Evolutionary conservation across 352 stramenopile genomes (phyloP), one percentile per base, ranked within the genome.

Genomic region (Phytopythium boreale): DNA sequence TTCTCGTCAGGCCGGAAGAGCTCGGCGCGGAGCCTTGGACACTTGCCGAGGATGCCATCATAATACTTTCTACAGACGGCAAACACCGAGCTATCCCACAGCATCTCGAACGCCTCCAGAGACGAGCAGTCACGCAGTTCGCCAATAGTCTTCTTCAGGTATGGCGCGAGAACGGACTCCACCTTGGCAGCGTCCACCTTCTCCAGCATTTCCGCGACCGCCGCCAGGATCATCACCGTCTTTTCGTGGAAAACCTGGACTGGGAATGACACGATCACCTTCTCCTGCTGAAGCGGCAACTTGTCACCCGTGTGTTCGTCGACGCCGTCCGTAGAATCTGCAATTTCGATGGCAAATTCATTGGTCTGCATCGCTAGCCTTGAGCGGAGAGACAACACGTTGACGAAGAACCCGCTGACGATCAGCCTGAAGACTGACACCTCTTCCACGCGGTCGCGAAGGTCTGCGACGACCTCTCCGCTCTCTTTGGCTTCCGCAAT

Each of bases 231-330:
- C 81, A 88, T 88, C 26, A 56, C 66, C 24, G 61, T 72, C 63
- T 90, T 91, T 43, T 90, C 84, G 55, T 91, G 81, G 36, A 93
- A 80, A 17, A 87, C 73, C 8, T 75, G 70, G 37, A 72, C 67
- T 2, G 80, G 71, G 56, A 91, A 93, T n/a, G 68, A 66, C 41
- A 75, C 74, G 12, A 89, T 75, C 19, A 49, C 36, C 34, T 66
- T 60, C 39, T 75, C 67, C 43, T 59, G 53, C 27, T 69, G 52
- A 61, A 24, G 50, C 51, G 22, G 31, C 49, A 26, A 9, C 55
- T 11, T 19, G 2, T 68, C 50, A 29, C 62, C n/a, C 10, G 80
- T 61, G 4, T 75, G 61, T 0, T 82, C 74, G 1, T 56, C 46
- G 11, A 27, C 34, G 19, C 76, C 69, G 17, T 87, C 63, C 5